Percentiles rank a stretch among this genome's conserved stretches.
Conservation (phyloP, 2,329 filamentous ascomycete species). For the Calonectria henricotiae region DNA sequence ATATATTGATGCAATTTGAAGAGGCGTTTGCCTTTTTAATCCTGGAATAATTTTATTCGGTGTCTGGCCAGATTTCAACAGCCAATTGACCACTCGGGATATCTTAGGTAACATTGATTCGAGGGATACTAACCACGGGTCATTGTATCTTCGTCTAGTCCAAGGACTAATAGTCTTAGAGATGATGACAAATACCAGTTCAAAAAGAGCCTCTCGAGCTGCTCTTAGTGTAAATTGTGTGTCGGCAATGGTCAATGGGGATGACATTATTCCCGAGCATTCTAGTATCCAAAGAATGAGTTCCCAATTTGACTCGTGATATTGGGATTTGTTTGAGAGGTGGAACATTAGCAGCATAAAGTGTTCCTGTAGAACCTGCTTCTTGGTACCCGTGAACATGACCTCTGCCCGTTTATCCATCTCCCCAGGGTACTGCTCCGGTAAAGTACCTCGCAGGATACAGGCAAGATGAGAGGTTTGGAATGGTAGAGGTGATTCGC, state of each 20-base stretch:
- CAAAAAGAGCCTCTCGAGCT: conserved; percentile 1
- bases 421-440: neutral
- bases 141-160: no score
- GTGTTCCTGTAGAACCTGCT: neutral
- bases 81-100: neutral
- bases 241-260: neutral
- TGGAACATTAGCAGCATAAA: neutral
- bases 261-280: conserved; percentile 1
- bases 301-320: neutral
- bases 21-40: neutral
- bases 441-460: neutral
- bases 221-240: conserved; percentile 3
- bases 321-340: neutral
- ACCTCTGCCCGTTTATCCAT: neutral
- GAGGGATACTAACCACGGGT: no score
- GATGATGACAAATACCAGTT: neutral
- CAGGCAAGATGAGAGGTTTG: neutral
- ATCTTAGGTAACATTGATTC: neutral
- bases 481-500: neutral
- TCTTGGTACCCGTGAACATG: neutral
- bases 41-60: neutral
- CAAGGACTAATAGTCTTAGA: neutral
- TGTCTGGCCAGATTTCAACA: conserved; percentile 1
- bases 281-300: neutral
- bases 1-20: neutral